Base-by-base conservation (phyloP, 768 basidiomycete species). In the Boletus edulis region DNA sequence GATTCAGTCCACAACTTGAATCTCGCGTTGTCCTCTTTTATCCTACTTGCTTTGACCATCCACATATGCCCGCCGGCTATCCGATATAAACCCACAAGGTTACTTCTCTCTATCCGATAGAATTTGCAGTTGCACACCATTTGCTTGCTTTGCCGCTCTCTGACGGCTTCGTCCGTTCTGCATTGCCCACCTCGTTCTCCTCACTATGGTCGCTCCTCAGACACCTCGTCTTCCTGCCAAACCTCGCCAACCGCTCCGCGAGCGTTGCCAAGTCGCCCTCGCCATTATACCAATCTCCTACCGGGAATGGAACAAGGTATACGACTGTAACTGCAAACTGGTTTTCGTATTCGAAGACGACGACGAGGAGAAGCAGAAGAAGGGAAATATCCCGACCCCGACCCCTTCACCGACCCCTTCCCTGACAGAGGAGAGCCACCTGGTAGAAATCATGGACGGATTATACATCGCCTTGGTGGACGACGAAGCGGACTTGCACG, bases 391-490 rank as follows among this genome's bases (percentile, higher is more conserved):
- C 24, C 24, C 24, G 24, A 6, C 24, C 24, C 24, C 1, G 22
- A 3, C 43, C 11, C 41, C 48, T 11, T 18, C 37, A 11, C 52
- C 41, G 13, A 29, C 46, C 5, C 42, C 34, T 22, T 38, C 41
- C 10, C 37, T 52, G 14, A 35, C 13, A 13, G 24, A 46, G 12
- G 20, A 44, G 2, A 46, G 27, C 29, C 61, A 59, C 49, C 44
- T 68, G 3, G 44, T 56, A 10, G 49, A 59, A 29, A 22, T 67
- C 32, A 18, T 55, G 11, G 27, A 38, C 0, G 54, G 56, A 4
- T 17, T 66, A 14, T 70, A 54, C 41, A 57, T 70, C 38, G 64
- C 66, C 7, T n/a, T 62, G 18, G 55, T 47, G 4, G 58, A 67
- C 46, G 18, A 55, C 22, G 58, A 60, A 20, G 29, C 24, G 1